Conservation (phyloP, 1,284 basidiomycete genomes). For the Papiliotrema laurentii region DNA sequence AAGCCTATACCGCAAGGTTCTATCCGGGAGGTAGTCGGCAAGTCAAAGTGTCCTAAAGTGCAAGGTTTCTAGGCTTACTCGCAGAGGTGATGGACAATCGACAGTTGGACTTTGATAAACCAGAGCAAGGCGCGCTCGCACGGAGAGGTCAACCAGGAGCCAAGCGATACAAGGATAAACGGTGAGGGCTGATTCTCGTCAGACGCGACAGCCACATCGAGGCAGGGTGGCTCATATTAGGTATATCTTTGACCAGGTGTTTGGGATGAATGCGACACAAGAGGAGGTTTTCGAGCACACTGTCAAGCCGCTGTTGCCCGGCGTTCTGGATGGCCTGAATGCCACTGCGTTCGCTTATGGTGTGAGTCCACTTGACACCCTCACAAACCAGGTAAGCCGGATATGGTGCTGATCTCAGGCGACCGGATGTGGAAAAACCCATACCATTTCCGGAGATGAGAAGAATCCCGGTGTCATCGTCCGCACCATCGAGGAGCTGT, state of each 20-base stretch:
- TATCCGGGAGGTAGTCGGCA: slow-evolving; percentile 46
- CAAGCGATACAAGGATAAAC: slow-evolving; percentile 81
- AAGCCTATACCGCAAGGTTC: slow-evolving; percentile 29
- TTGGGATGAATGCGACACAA: slow-evolving; percentile 71
- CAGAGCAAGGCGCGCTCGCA: slow-evolving; percentile 77
- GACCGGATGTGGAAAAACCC: slow-evolving; percentile 95
- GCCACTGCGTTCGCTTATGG: slow-evolving; percentile 97
- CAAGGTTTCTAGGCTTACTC: neutral
- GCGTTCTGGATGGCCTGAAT: slow-evolving; percentile 89
- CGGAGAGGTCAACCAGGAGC: slow-evolving; percentile 62
- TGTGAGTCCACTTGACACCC: slow-evolving; percentile 54
- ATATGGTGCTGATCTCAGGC: slow-evolving; percentile 57
- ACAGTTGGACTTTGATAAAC: slow-evolving; percentile 85
- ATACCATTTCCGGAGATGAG: slow-evolving; percentile 89
- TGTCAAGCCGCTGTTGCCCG: slow-evolving; percentile 72
- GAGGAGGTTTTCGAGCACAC: slow-evolving; percentile 81
- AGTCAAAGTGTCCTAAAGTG: slow-evolving; percentile 11
- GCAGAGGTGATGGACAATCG: slow-evolving; percentile 52
- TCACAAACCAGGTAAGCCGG: neutral
- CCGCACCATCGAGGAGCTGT: slow-evolving; percentile 92
- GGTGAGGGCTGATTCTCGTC: slow-evolving; percentile 32
- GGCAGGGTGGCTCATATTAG: slow-evolving; percentile 44
- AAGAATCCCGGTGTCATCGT: slow-evolving; percentile 87
- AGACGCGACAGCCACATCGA: neutral
- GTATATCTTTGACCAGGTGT: slow-evolving; percentile 93